These are phyloP conservation scores for Scheffersomyces cryptocercus DNA, from an alignment of 1,139 yeast genomes.

Conservation along the genomic window DNA sequence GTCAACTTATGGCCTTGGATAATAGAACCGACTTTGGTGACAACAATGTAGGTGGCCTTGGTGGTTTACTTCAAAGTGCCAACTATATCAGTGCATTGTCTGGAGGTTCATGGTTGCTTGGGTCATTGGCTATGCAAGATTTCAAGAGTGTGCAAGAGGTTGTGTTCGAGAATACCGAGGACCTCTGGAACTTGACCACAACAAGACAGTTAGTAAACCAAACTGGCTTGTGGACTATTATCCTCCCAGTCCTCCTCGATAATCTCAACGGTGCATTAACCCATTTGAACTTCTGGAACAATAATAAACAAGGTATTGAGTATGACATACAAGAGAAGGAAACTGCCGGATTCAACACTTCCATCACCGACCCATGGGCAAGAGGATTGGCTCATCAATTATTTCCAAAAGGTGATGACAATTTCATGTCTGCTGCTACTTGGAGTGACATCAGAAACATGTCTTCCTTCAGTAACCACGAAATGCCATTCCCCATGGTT, in stretches of 20 bases:
- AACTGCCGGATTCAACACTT: slow-evolving; percentile 53
- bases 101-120: slow-evolving; percentile 43
- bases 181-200: slow-evolving; percentile 39
- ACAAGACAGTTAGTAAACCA: slow-evolving; percentile 30
- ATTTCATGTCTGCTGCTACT: slow-evolving; percentile 26
- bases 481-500: slow-evolving; percentile 44
- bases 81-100: slow-evolving; percentile 40
- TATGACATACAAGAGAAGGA: slow-evolving; percentile 29
- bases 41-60: slow-evolving; percentile 42
- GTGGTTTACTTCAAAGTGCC: slow-evolving; percentile 41
- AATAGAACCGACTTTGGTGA: slow-evolving; percentile 59
- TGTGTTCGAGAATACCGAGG: slow-evolving; percentile 25
- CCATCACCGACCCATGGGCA: slow-evolving; percentile 64
- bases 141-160: slow-evolving; percentile 37
- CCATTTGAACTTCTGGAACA: slow-evolving; percentile 33
- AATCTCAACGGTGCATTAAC: slow-evolving; percentile 26
- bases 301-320: slow-evolving; percentile 23
- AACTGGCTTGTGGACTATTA: slow-evolving; percentile 21
- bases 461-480: slow-evolving; percentile 29
- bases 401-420: slow-evolving; percentile 25
- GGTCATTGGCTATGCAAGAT: slow-evolving; percentile 35
- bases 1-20: slow-evolving; percentile 79
- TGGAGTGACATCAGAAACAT: slow-evolving; percentile 36
- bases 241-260: slow-evolving; percentile 22
- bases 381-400: slow-evolving; percentile 43